phyloP scores from a whole-genome alignment of 306 rosid genomes.

The Acacia crassicarpa region DNA sequence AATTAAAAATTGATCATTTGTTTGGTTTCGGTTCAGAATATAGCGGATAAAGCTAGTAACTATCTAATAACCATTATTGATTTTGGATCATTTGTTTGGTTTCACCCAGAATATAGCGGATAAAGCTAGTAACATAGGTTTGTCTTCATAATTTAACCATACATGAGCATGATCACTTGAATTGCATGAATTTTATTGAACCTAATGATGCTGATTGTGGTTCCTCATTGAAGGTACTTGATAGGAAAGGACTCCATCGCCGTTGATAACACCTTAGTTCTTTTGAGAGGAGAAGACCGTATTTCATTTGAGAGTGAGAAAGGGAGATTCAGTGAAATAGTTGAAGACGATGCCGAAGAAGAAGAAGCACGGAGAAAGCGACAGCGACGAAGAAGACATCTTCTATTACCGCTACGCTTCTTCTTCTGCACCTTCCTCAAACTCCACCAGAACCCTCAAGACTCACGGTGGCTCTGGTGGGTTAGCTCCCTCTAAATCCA shows the following conservation, averaged over 20 bases:
- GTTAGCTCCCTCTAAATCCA: slow-evolving; percentile 86
- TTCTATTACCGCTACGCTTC: slow-evolving; percentile 75
- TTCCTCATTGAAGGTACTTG: no score
- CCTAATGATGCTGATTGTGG: no score
- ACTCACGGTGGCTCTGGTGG: slow-evolving; percentile 32
- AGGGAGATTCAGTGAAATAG: background rate
- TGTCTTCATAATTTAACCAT: slow-evolving; percentile 5
- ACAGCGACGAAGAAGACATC: slow-evolving; percentile 59
- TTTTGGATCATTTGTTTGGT: slow-evolving; percentile 18
- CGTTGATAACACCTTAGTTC: no score
- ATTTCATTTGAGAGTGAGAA: no score
- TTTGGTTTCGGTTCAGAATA: slow-evolving; percentile 15
- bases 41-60: background rate
- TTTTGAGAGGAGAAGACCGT: no score
- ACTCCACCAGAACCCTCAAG: slow-evolving; percentile 11
- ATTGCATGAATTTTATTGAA: no score
- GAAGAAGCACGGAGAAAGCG: slow-evolving; percentile 44
- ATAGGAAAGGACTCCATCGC: no score
- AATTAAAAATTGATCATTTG: background rate
- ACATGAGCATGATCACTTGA: no score
- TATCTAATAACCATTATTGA: no score
- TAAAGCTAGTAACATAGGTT: background rate
- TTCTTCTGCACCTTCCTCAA: slow-evolving; percentile 23
- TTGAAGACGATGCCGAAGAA: slow-evolving; percentile 25
- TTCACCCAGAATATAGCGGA: background rate